These are phyloP conservation scores for Trichophyton benhamiae DNA, from an alignment of 2,329 filamentous ascomycete species.

Conservation along the genomic window DNA sequence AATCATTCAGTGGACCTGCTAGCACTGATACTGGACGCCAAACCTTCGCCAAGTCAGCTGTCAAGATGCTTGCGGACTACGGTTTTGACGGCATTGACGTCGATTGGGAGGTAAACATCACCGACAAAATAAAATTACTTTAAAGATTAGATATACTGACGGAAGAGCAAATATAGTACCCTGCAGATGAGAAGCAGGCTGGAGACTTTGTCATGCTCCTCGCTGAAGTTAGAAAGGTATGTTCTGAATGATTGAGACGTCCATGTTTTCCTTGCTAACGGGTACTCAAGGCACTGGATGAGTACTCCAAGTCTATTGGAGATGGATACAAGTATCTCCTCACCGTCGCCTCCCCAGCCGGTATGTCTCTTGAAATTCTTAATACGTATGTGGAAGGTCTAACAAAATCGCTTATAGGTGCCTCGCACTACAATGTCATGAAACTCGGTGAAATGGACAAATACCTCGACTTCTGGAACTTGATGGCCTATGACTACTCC, in stretches of 20 bases:
- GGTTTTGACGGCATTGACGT: slow-evolving; percentile 49
- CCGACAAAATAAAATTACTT: not conserved
- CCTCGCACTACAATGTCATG: slow-evolving; percentile 33
- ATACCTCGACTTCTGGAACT: slow-evolving; percentile 41
- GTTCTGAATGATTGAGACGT: not conserved
- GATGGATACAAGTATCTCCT: slow-evolving; percentile 33
- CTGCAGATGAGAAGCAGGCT: slow-evolving; percentile 23
- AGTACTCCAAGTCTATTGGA: slow-evolving; percentile 29
- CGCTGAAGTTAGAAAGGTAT: slow-evolving; percentile 21
- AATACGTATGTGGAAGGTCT: not conserved
- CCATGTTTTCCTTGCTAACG: not conserved
- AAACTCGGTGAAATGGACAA: slow-evolving; percentile 35
- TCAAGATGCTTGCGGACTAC: slow-evolving; percentile 61
- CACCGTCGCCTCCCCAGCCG: slow-evolving; percentile 36
- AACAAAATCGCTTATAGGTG: slow-evolving; percentile 19
- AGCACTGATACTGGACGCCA: slow-evolving; percentile 46
- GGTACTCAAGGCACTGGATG: slow-evolving; percentile 26
- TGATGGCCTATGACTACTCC: slow-evolving; percentile 80
- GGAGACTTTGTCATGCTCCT: slow-evolving; percentile 27
- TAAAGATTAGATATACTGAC: not conserved
- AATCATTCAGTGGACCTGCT: slow-evolving; percentile 60
- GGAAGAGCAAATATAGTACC: slow-evolving; percentile 18
- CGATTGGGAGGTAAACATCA: slow-evolving; percentile 29
- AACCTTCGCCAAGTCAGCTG: slow-evolving; percentile 55
- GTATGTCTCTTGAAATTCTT: slow-evolving; percentile 13